Evolutionary conservation across 2,329 filamentous ascomycete species (phyloP).

Genomic region (Alternaria arbusti): DNA sequence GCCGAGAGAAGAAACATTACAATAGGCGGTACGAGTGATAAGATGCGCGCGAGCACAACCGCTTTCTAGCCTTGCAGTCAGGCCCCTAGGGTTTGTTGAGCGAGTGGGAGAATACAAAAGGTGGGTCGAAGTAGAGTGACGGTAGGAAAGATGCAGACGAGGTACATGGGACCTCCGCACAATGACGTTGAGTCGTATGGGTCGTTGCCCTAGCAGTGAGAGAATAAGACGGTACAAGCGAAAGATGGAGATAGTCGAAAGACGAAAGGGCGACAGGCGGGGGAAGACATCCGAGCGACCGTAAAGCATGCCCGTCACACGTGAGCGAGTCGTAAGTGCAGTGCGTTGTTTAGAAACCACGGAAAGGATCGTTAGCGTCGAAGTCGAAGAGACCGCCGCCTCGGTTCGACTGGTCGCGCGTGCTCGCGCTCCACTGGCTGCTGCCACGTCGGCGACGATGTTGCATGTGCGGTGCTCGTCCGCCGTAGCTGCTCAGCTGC

Average conservation of each 20-base stretch:
- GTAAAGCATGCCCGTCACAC: slow-evolving; percentile 16
- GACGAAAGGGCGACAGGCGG: slow-evolving; percentile 5
- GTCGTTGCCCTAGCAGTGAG: slow-evolving; percentile 1
- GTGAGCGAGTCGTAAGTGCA: slow-evolving; percentile 12
- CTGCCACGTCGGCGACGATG: slow-evolving; percentile 39
- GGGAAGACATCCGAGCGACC: slow-evolving; percentile 7
- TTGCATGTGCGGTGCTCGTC: slow-evolving; percentile 28
- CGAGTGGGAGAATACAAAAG: slow-evolving; percentile 2
- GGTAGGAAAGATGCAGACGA: slow-evolving; percentile 1
- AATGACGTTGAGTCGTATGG: slow-evolving; percentile 8
- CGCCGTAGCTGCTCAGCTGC: slow-evolving; percentile 13
- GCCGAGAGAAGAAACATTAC: slow-evolving; percentile 16
- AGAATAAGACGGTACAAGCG: neutral
- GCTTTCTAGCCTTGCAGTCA: slow-evolving; percentile 20
- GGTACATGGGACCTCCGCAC: neutral
- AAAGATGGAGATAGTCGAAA: neutral
- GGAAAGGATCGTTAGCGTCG: slow-evolving; percentile 45
- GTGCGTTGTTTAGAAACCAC: slow-evolving; percentile 36
- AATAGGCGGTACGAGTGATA: slow-evolving; percentile 13
- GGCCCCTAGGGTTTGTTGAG: slow-evolving; percentile 8
- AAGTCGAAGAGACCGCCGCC: slow-evolving; percentile 42
- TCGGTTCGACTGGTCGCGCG: slow-evolving; percentile 36
- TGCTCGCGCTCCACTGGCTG: slow-evolving; percentile 47
- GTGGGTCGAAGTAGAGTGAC: neutral
- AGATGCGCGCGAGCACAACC: slow-evolving; percentile 20